Evolutionary conservation across 306 rosid species (phyloP).

Genomic region (Prunus mongolica): DNA sequence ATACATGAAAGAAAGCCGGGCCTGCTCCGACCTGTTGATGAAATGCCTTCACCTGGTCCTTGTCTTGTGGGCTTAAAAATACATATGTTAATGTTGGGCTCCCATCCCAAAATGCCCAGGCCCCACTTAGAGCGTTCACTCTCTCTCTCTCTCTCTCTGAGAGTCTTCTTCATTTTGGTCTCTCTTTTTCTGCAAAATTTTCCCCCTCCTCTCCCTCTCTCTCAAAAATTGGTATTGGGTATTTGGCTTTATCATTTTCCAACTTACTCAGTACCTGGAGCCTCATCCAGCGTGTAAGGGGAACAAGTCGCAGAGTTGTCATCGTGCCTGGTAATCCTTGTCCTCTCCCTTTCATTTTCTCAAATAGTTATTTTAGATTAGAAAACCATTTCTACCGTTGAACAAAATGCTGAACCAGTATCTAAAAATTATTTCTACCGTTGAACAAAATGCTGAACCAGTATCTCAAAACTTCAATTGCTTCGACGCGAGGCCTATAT

Average conservation of each 20-base stretch:
- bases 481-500: neutral
- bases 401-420: constrained; percentile 5
- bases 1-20: neutral
- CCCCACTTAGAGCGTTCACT: neutral
- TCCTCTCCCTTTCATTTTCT: neutral
- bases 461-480: neutral
- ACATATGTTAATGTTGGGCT: neutral
- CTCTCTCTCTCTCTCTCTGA: no score
- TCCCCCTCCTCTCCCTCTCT: no score
- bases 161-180: no score
- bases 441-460: constrained; percentile 4
- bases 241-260: no score
- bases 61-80: no score
- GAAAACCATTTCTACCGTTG: neutral
- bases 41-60: neutral
- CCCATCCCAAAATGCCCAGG: neutral
- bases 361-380: neutral
- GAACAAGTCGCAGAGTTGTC: neutral
- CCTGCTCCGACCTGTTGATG: no score
- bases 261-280: neutral
- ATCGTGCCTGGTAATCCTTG: neutral
- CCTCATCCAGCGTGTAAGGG: neutral
- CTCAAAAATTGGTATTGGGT: no score
- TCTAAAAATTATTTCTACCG: no score
- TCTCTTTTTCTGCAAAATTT: no score